Percentiles rank a stretch among this genome's conserved stretches.
Conservation (phyloP, 768 basidiomycete genomes). For the Mycena venus region DNA sequence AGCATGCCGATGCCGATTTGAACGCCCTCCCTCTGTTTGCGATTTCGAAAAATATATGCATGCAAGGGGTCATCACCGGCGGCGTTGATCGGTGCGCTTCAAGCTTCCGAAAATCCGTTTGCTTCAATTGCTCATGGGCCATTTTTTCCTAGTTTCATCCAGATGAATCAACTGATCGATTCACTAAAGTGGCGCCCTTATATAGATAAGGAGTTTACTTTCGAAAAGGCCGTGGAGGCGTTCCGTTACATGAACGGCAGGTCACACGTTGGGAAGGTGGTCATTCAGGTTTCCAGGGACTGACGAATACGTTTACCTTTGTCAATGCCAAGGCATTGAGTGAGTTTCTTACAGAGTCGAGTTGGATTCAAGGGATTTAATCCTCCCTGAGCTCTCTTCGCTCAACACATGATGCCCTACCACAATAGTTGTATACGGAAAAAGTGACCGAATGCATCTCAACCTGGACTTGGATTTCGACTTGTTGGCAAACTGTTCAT, state of each 20-base stretch:
- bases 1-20: conserved; percentile 29
- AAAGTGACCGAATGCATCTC: too few species aligned
- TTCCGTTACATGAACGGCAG: conserved; percentile 59
- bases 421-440: too few species aligned
- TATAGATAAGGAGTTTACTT: conserved; percentile 62
- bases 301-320: too few species aligned
- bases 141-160: conserved; percentile 51
- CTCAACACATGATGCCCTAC: too few species aligned
- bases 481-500: too few species aligned
- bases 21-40: conserved; percentile 41
- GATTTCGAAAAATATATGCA: conserved; percentile 44
- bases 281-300: conserved; percentile 48
- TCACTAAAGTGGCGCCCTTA: conserved; percentile 53
- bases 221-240: conserved; percentile 57
- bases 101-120: not conserved
- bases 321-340: too few species aligned
- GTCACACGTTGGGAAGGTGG: conserved; percentile 64
- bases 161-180: conserved; percentile 54
- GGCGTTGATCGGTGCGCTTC: conserved; percentile 52
- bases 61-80: conserved; percentile 59
- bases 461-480: too few species aligned
- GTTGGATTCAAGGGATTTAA: too few species aligned
- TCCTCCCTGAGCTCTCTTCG: too few species aligned
- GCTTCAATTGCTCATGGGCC: not conserved
- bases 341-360: too few species aligned